Percentiles rank a stretch among this genome's conserved stretches.
Conservation (phyloP, 1,284 basidiomycete species). For the Boletus semigastroideus region DNA sequence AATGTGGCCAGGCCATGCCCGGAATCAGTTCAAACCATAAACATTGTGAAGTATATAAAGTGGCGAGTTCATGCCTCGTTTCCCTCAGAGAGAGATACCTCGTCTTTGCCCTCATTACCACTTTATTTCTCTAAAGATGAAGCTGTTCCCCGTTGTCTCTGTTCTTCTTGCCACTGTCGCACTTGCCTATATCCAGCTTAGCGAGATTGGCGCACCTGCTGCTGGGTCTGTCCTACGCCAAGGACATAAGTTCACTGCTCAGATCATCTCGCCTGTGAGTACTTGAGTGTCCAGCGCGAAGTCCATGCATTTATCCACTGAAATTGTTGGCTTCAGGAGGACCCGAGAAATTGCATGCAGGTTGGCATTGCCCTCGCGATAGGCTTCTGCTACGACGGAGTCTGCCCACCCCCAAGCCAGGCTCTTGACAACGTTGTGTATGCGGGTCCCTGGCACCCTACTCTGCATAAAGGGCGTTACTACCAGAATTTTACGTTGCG, state of each 20-base stretch:
- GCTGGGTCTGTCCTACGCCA: conserved; percentile 14
- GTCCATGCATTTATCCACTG: not conserved
- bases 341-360: conserved; percentile 21
- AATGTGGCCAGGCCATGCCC: not conserved
- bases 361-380: conserved; percentile 35
- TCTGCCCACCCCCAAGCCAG: conserved; percentile 22
- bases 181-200: conserved; percentile 28
- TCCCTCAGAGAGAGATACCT: not conserved
- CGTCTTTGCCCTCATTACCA: not conserved
- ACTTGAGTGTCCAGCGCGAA: not conserved
- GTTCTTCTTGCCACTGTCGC: conserved; percentile 8
- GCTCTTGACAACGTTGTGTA: conserved; percentile 30
- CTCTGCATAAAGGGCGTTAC: conserved; percentile 20
- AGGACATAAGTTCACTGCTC: conserved; percentile 18
- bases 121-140: conserved; percentile 18
- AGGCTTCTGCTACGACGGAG: conserved; percentile 14
- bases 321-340: conserved; percentile 12
- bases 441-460: conserved; percentile 30
- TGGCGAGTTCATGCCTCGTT: not conserved
- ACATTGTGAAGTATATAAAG: not conserved
- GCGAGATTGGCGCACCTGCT: conserved; percentile 24
- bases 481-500: conserved; percentile 34
- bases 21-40: not conserved
- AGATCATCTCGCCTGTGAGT: conserved; percentile 25
- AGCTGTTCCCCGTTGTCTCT: conserved; percentile 1